These are phyloP conservation scores for Podospora pseudocomata DNA, from an alignment of 495 filamentous ascomycete species.

Conservation along the genomic window DNA sequence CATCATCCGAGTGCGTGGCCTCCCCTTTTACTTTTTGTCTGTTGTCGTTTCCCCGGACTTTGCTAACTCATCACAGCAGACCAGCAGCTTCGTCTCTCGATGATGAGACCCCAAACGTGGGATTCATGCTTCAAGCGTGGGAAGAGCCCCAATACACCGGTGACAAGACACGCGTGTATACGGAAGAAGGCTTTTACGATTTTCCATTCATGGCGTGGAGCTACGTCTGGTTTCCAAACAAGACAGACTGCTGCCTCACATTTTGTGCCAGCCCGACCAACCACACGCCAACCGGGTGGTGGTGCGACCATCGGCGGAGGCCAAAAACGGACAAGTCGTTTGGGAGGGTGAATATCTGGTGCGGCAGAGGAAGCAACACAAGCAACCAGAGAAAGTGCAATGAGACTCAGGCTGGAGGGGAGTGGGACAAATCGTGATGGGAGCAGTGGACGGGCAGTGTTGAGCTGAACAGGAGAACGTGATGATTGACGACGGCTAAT, in stretches of 20 bases:
- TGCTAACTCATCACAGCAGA: neutral
- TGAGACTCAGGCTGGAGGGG: neutral
- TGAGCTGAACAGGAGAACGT: neutral
- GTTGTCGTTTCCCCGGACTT: neutral
- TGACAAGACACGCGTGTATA: constrained; percentile 10
- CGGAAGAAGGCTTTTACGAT: constrained; percentile 25
- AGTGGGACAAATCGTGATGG: neutral
- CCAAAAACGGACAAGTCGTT: constrained; percentile 9
- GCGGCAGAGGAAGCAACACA: constrained; percentile 8
- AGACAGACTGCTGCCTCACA: constrained; percentile 26
- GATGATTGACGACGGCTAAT: neutral
- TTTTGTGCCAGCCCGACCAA: constrained; percentile 23
- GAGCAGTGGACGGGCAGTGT: neutral
- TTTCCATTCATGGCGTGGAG: constrained; percentile 19
- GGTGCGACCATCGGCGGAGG: constrained; percentile 18
- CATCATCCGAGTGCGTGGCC: neutral
- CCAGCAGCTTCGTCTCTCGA: neutral
- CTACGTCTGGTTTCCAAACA: constrained; percentile 27
- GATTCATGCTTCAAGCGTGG: constrained; percentile 26
- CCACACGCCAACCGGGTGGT: constrained; percentile 13
- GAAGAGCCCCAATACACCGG: constrained; percentile 16
- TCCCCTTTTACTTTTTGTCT: neutral
- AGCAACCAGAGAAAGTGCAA: neutral
- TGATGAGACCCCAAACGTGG: neutral
- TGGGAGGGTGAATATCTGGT: constrained; percentile 28